Conservation (phyloP, 352 stramenopile species). For the Phytophthora capsici region DNA sequence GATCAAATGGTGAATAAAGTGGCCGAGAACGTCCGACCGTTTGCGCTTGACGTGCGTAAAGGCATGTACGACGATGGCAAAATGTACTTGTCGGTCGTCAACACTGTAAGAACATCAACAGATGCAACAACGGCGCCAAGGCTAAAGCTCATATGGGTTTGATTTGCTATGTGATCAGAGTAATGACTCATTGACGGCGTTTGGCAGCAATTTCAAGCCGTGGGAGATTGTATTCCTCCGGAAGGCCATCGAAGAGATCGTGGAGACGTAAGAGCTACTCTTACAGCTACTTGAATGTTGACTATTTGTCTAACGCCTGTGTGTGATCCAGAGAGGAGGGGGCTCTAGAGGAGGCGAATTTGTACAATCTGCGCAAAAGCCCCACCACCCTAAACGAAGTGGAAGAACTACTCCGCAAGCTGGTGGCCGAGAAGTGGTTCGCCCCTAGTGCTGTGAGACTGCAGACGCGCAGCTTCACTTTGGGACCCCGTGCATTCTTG, state of each 20-base stretch:
- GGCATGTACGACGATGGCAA: slow-evolving; percentile 85
- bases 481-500: slow-evolving; percentile 73
- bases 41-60: slow-evolving; percentile 76
- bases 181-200: slow-evolving; percentile 76
- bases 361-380: slow-evolving; percentile 79
- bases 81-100: slow-evolving; percentile 82
- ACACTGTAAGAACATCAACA: slow-evolving; percentile 50
- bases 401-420: slow-evolving; percentile 64
- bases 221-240: slow-evolving; percentile 89
- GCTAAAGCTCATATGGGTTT: background rate
- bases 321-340: slow-evolving; percentile 55
- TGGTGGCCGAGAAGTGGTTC: slow-evolving; percentile 78
- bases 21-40: slow-evolving; percentile 59
- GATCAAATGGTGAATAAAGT: slow-evolving; percentile 74
- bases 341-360: slow-evolving; percentile 62
- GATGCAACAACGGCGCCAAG: background rate
- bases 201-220: slow-evolving; percentile 77
- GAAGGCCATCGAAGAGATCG: slow-evolving; percentile 83
- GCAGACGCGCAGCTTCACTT: slow-evolving; percentile 53
- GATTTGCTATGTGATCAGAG: slow-evolving; percentile 45
- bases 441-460: slow-evolving; percentile 45
- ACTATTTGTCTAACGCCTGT: background rate
- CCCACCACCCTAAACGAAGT: slow-evolving; percentile 68
- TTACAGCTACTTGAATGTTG: background rate
- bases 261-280: slow-evolving; percentile 56